Percentiles rank a stretch among this genome's conserved stretches.
phyloP scores from a whole-genome alignment of 2,329 filamentous ascomycete genomes.

The Cercospora sp. region DNA sequence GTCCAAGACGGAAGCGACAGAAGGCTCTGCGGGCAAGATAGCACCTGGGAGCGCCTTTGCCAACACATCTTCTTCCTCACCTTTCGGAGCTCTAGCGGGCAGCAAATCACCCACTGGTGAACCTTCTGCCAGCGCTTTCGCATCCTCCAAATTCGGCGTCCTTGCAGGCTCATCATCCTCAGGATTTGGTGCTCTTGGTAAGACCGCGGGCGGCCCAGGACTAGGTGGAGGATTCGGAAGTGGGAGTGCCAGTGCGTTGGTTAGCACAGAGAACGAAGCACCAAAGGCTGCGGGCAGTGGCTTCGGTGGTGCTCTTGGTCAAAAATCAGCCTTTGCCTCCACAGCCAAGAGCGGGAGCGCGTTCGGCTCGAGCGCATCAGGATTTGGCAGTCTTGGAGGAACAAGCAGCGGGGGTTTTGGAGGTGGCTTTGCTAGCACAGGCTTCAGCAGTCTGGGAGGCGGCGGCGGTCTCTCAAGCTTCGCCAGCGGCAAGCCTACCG shows the following conservation, averaged over 20 bases:
- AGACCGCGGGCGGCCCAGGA: slow-evolving; percentile 36
- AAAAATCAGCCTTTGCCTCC: slow-evolving; percentile 36
- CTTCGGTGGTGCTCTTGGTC: slow-evolving; percentile 45
- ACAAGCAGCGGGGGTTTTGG: slow-evolving; percentile 29
- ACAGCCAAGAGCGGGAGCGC: slow-evolving; percentile 30
- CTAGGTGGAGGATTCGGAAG: slow-evolving; percentile 35
- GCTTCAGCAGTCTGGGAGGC: slow-evolving; percentile 45
- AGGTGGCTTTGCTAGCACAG: slow-evolving; percentile 26
- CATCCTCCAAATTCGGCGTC: slow-evolving; percentile 49
- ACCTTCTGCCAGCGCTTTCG: slow-evolving; percentile 53
- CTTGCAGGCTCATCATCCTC: slow-evolving; percentile 44
- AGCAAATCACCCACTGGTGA: slow-evolving; percentile 38
- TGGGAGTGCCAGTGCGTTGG: slow-evolving; percentile 41
- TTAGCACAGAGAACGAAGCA: slow-evolving; percentile 31
- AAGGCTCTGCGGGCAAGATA: slow-evolving; percentile 28
- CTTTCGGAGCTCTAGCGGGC: slow-evolving; percentile 49
- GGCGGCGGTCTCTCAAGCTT: slow-evolving; percentile 64
- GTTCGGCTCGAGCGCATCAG: slow-evolving; percentile 38
- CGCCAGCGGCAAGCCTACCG: slow-evolving; percentile 51
- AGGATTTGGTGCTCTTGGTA: slow-evolving; percentile 41
- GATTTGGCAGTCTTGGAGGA: slow-evolving; percentile 37
- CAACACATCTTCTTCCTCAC: slow-evolving; percentile 50
- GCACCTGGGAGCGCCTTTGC: slow-evolving; percentile 45
- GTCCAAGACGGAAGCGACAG: slow-evolving; percentile 21
- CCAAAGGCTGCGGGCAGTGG: slow-evolving; percentile 22